phyloP scores from a whole-genome alignment of 768 basidiomycete genomes.

The Suillus subalutaceus region DNA sequence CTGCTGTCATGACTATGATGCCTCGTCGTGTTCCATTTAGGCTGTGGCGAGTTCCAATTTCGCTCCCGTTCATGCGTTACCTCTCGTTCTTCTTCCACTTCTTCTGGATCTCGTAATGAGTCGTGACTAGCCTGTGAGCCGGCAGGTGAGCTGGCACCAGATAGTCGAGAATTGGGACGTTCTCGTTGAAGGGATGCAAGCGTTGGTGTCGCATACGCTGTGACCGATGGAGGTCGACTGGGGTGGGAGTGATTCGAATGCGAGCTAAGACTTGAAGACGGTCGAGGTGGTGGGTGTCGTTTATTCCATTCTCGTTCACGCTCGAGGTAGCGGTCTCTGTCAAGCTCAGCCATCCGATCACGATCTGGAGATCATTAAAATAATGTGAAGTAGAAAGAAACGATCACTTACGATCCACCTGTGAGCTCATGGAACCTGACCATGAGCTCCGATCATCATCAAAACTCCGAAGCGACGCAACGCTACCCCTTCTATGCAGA shows the following conservation, averaged over 20 bases:
- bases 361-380: conserved; percentile 38
- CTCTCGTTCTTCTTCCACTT: conserved; percentile 35
- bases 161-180: conserved; percentile 29
- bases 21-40: conserved; percentile 47
- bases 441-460: conserved; percentile 45
- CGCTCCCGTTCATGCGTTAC: conserved; percentile 57
- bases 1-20: conserved; percentile 15
- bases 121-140: conserved; percentile 36
- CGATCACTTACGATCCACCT: conserved; percentile 51
- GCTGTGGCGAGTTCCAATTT: conserved; percentile 73
- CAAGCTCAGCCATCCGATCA: conserved; percentile 45
- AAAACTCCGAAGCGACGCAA: conserved; percentile 44
- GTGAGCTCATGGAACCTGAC: conserved; percentile 50
- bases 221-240: conserved; percentile 42
- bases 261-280: conserved; percentile 46
- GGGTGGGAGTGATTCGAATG: conserved; percentile 39
- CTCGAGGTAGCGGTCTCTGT: conserved; percentile 47
- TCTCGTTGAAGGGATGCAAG: conserved; percentile 35
- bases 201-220: conserved; percentile 38
- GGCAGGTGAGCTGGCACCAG: conserved; percentile 44
- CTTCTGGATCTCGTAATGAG: conserved; percentile 34
- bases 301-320: conserved; percentile 62
- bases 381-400: neutral
- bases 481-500: conserved; percentile 37
- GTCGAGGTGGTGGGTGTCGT: conserved; percentile 41